These are phyloP conservation scores for Rhodosporidiobolus sp. DNA, from an alignment of 768 basidiomycete genomes.

Conservation along the genomic window DNA sequence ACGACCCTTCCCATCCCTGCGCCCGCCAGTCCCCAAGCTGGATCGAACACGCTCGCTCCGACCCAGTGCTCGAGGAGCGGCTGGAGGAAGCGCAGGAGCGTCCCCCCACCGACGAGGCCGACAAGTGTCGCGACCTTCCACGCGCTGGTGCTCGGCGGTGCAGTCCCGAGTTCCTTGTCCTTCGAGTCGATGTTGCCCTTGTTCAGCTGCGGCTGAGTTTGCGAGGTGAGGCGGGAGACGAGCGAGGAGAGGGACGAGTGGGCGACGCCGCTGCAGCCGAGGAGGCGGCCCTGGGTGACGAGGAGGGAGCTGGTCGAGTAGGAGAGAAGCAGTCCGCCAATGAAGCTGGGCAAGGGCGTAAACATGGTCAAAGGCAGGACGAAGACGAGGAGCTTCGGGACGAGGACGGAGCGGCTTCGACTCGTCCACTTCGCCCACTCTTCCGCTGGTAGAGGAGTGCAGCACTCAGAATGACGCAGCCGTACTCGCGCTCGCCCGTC, in stretches of 20 bases:
- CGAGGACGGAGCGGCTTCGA: too few relatives aligned
- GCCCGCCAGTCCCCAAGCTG: slow-evolving; percentile 14
- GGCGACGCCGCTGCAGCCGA: slow-evolving; percentile 49
- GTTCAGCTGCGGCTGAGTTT: background rate
- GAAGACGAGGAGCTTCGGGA: too few relatives aligned
- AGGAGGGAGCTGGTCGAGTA: slow-evolving; percentile 46
- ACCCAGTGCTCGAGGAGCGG: background rate
- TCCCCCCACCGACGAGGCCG: slow-evolving; percentile 13
- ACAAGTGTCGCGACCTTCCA: slow-evolving; percentile 13
- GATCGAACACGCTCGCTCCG: slow-evolving; percentile 27
- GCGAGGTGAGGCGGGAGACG: background rate
- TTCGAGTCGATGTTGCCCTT: background rate
- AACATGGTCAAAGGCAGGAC: slow-evolving; percentile 8
- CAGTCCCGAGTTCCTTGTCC: background rate
- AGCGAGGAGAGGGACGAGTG: slow-evolving; percentile 35
- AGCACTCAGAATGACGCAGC: background rate
- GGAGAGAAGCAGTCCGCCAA: slow-evolving; percentile 48
- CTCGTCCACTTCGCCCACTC: too few relatives aligned
- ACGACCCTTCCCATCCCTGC: slow-evolving; percentile 33
- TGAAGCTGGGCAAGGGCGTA: slow-evolving; percentile 30
- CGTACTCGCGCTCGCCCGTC: background rate
- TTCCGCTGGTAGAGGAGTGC: too few relatives aligned
- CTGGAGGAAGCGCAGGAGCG: background rate
- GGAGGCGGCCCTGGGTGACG: slow-evolving; percentile 45
- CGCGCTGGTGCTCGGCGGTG: background rate